Evolutionary conservation across 1,139 yeast genomes (phyloP).

Genomic region (Suhomyces panamericanus): DNA sequence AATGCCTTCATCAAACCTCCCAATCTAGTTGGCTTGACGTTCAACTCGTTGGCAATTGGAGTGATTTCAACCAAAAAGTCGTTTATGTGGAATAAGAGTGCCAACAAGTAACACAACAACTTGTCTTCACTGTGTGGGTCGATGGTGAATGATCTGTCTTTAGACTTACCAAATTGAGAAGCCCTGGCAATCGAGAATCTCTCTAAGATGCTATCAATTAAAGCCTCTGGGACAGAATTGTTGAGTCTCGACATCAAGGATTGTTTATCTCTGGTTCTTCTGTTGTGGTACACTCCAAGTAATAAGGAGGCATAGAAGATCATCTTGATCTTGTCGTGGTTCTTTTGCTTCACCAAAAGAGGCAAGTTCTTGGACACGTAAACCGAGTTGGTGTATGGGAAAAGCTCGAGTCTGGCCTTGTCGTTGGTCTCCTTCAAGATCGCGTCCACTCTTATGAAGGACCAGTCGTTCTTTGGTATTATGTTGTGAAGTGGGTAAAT

Average conservation of each 20-base stretch:
- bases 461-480: slow-evolving; percentile 67
- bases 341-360: slow-evolving; percentile 42
- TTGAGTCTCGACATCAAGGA: slow-evolving; percentile 58
- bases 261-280: slow-evolving; percentile 62
- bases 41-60: slow-evolving; percentile 83
- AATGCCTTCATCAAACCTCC: slow-evolving; percentile 70
- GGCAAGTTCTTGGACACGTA: slow-evolving; percentile 54
- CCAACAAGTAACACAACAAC: slow-evolving; percentile 74
- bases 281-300: slow-evolving; percentile 74
- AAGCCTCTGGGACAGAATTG: slow-evolving; percentile 66
- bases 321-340: slow-evolving; percentile 61
- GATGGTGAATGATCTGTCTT: slow-evolving; percentile 68
- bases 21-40: slow-evolving; percentile 75
- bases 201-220: slow-evolving; percentile 71
- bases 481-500: slow-evolving; percentile 73
- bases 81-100: slow-evolving; percentile 72
- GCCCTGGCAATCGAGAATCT: slow-evolving; percentile 69
- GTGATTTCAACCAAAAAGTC: slow-evolving; percentile 72
- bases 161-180: slow-evolving; percentile 68
- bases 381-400: slow-evolving; percentile 62
- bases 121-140: slow-evolving; percentile 90
- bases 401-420: slow-evolving; percentile 50
- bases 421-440: slow-evolving; percentile 51
- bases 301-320: slow-evolving; percentile 77
- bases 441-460: slow-evolving; percentile 59